A percentile compares a stretch with the other conserved stretches of the same genome.
Evolutionary conservation across 2,329 filamentous ascomycete species (phyloP).

Genomic region (Ceratocystis diversiconidia): DNA sequence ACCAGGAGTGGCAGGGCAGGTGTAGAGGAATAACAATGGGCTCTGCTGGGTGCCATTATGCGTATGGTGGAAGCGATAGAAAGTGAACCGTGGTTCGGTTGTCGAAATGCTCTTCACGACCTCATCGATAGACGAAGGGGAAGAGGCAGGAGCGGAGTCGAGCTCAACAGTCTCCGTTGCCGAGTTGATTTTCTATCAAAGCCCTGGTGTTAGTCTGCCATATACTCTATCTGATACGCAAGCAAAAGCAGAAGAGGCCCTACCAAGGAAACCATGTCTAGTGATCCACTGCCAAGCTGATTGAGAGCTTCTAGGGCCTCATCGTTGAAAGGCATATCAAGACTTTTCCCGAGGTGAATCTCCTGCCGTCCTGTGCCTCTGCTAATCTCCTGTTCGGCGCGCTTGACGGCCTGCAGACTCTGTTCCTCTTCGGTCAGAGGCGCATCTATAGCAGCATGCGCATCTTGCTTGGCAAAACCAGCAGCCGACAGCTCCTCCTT

Average conservation of each 20-base stretch:
- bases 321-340: conserved; percentile 45
- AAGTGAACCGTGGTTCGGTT: conserved; percentile 61
- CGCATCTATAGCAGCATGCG: conserved; percentile 48
- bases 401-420: conserved; percentile 55
- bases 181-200: conserved; percentile 53
- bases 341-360: conserved; percentile 43
- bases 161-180: conserved; percentile 56
- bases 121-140: conserved; percentile 40
- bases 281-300: conserved; percentile 39
- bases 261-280: conserved; percentile 51
- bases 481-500: conserved; percentile 52
- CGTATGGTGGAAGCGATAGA: conserved; percentile 54
- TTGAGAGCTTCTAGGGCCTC: conserved; percentile 51
- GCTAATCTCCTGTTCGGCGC: conserved; percentile 61
- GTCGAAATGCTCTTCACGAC: conserved; percentile 46
- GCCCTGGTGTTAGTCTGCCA: conserved; percentile 10
- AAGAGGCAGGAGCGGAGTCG: conserved; percentile 34
- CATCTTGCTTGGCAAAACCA: conserved; percentile 61
- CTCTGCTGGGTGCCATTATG: conserved; percentile 37
- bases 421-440: conserved; percentile 70
- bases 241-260: conserved; percentile 22
- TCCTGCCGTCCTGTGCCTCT: conserved; percentile 47
- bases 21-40: conserved; percentile 68
- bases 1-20: conserved; percentile 51
- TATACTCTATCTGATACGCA: neutral